Evolutionary conservation across 495 filamentous ascomycete genomes (phyloP).

Genomic region (Emericellopsis terricola): DNA sequence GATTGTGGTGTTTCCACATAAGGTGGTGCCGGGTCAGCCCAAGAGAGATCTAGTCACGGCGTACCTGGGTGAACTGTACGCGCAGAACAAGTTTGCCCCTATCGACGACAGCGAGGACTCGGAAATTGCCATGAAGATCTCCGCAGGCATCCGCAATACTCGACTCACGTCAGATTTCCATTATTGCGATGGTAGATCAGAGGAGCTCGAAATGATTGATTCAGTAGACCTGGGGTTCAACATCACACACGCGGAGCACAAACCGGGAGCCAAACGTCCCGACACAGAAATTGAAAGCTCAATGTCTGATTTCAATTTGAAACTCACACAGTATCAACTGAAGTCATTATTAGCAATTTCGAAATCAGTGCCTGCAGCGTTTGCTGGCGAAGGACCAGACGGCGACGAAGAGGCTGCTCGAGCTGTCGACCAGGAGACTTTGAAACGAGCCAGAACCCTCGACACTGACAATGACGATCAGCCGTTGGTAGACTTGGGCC

Average conservation of each 20-base stretch:
- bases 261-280: constrained; percentile 55
- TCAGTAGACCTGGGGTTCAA: constrained; percentile 88
- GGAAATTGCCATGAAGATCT: constrained; percentile 70
- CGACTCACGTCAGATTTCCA: constrained; percentile 79
- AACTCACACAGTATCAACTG: constrained; percentile 77
- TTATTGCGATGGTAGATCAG: constrained; percentile 48
- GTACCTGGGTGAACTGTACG: constrained; percentile 92
- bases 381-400: constrained; percentile 57
- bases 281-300: constrained; percentile 81
- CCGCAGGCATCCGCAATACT: constrained; percentile 81
- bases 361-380: constrained; percentile 69
- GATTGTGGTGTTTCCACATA: constrained; percentile 80
- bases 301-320: constrained; percentile 82
- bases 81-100: constrained; percentile 75
- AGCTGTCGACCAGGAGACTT: constrained; percentile 25
- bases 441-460: constrained; percentile 27
- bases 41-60: constrained; percentile 72
- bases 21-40: constrained; percentile 36
- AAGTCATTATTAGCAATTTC: constrained; percentile 75
- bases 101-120: constrained; percentile 53
- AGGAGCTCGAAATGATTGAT: constrained; percentile 90
- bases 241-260: constrained; percentile 79
- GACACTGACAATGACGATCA: constrained; percentile 17
- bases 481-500: constrained; percentile 35
- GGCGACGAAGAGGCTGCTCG: constrained; percentile 37